Conservation (phyloP, 2,329 filamentous ascomycete genomes). For the Pseudogymnoascus pannorum region DNA sequence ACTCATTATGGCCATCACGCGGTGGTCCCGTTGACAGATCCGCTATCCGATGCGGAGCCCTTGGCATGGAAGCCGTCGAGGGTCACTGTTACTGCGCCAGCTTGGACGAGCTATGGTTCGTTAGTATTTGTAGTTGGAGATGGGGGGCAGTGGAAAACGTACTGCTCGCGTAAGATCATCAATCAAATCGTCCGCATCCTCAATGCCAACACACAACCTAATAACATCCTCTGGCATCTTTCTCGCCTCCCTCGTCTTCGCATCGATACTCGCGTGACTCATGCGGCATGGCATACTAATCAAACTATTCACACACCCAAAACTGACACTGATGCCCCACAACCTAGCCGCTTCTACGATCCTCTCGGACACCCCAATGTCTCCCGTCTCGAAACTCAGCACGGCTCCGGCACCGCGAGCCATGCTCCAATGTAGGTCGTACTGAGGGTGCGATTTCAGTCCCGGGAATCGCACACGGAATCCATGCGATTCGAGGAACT, state of each 20-base stretch:
- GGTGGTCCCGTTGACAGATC: background rate
- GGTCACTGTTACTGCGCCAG: conserved; percentile 82
- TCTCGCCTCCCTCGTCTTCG: conserved; percentile 80
- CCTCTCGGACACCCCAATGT: conserved; percentile 72
- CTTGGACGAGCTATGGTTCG: conserved; percentile 68
- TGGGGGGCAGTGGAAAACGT: conserved; percentile 37
- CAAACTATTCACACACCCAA: conserved; percentile 95
- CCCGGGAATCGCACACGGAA: conserved; percentile 96
- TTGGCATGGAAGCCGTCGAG: conserved; percentile 71
- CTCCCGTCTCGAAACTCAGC: conserved; percentile 91
- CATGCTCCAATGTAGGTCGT: conserved; percentile 93
- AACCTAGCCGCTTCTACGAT: conserved; percentile 90
- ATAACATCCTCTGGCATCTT: conserved; percentile 97
- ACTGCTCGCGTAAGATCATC: conserved; percentile 88
- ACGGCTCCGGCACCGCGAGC: conserved; percentile 91
- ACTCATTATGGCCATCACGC: conserved; percentile 1
- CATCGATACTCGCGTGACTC: conserved; percentile 98
- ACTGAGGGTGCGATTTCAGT: conserved; percentile 89
- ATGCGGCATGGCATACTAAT: conserved; percentile 99
- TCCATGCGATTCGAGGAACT: conserved; percentile 83
- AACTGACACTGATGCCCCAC: conserved; percentile 94
- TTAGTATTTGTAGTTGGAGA: conserved; percentile 15
- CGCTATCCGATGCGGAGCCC: conserved; percentile 2
- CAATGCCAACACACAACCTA: conserved; percentile 89
- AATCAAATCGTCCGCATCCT: conserved; percentile 84